Base-by-base conservation (phyloP, 1,284 basidiomycete species). In the Volvariella volvacea region DNA sequence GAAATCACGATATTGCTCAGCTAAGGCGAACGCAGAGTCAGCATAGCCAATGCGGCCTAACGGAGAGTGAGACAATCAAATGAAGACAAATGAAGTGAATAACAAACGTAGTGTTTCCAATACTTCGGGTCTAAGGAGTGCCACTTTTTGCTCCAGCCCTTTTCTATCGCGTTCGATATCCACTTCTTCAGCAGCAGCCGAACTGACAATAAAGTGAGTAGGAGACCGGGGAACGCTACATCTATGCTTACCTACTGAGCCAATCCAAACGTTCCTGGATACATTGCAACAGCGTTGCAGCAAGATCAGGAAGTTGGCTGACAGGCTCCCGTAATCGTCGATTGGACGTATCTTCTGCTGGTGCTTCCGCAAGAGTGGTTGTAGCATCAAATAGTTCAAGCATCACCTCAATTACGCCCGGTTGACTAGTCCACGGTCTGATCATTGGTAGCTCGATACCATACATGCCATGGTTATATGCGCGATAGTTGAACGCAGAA, bases 1-100 rank as follows among this genome's bases (percentile, higher is more conserved):
- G 66, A 88, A 96, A 61, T 96, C 92, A 19, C 73, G 73, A 59
- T 93, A 92, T 51, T 85, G 73, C 55, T 95, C 91, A 1, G 92
- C 92, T 1, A 96, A 75, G 4, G 69, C 62, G 60, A 92, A 93
- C 0, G 92, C 92, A 41, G 80, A 67, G 28, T 77, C 71, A 6
- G 76, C 72, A 50, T 84, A 74, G 3, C 83, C 84, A 45, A 81
- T 79, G 42, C 71, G 72, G n/a, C 82, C 83, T 87, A 43, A 33
- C 28, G 32, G 31, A 50, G 17, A 48, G 40, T 43, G 20, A 43
- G 17, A 15, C 20, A 45, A 16, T 44, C 16, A n/a, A 17, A 41
- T 22, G 9, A 22, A 19, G 34, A 39, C 1, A 2, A 51, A 60
- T 43, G 47, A 71, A 25, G 33, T 19, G 34, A 39, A 39, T 8